Evolutionary conservation across 805 yeast species (phyloP), one percentile per base, ranked within the genome.

Genomic region (Wickerhamiella nectarea): DNA sequence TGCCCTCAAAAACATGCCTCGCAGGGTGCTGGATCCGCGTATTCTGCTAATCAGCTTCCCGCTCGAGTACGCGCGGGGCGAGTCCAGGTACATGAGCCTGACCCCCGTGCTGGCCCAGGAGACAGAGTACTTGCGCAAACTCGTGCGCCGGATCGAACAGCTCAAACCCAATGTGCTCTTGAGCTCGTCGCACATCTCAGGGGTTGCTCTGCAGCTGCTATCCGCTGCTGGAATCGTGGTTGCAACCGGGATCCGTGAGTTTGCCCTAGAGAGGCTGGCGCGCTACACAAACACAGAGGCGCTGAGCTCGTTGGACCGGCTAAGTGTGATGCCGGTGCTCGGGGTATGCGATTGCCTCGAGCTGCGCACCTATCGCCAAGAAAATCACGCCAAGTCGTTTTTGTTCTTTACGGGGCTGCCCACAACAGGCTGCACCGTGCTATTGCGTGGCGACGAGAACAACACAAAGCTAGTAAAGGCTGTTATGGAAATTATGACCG

Each of bases 71-170:
- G 67, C 77, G 46, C 76, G 79, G 48, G 76, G 75, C 34, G 84
- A 80, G 43, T 85, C 80, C 50, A 83, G 77, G 48, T 80, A 85
- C 46, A 75, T 85, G 60, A 81, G 94, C 55, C 65, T 87, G 45
- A 81, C 84, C 46, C 81, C 93, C 1, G 78, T 89, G 1, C 67
- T 84, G 40, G 81, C 89, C 0, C 97, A 91, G 56, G 96, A 89
- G 56, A 67, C 73, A 38, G 95, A 89, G 52, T 89, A 80, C 55
- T 68, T 91, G 37, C 73, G 78, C 44, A 87, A 85, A 54, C 65
- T 89, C 25, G 91, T 86, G 0, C 79, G 80, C 1, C 69, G 96
- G 48, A 74, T 91, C 15, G 66, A 76, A 3, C 77, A 87, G 0
- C 62, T 91, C 45, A 73, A 71, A 39, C 95, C 99, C 0, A 83